phyloP scores from a whole-genome alignment of 2,329 filamentous ascomycete species.

The Colletotrichum limetticola region DNA sequence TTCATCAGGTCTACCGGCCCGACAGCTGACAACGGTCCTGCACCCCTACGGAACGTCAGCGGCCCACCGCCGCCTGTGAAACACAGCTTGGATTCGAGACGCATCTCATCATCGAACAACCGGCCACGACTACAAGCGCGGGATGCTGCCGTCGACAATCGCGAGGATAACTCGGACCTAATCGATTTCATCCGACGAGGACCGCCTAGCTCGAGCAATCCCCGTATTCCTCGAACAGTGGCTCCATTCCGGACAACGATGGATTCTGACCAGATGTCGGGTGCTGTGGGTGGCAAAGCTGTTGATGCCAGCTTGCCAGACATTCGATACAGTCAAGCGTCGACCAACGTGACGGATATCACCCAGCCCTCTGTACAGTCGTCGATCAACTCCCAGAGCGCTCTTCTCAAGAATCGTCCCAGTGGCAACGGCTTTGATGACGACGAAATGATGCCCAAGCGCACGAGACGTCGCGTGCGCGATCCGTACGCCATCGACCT shows the following conservation, averaged over 20 bases:
- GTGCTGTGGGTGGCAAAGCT: constrained; percentile 64
- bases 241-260: constrained; percentile 87
- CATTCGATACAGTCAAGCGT: constrained; percentile 66
- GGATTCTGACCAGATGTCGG: constrained; percentile 82
- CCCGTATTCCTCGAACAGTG: constrained; percentile 82
- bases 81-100: constrained; percentile 52
- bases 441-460: constrained; percentile 70
- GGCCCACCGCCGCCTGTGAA: constrained; percentile 44
- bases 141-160: constrained; percentile 71
- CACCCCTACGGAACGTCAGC: constrained; percentile 49
- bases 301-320: constrained; percentile 68
- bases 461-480: constrained; percentile 80
- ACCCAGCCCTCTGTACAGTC: constrained; percentile 69
- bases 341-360: constrained; percentile 66
- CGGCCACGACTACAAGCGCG: constrained; percentile 75
- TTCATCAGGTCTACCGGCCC: constrained; percentile 91
- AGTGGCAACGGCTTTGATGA: constrained; percentile 57
- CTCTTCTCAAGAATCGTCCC: constrained; percentile 62
- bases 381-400: constrained; percentile 80
- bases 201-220: constrained; percentile 71
- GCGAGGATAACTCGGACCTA: constrained; percentile 81
- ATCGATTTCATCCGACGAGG: constrained; percentile 96
- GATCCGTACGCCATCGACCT: constrained; percentile 96
- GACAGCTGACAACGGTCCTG: constrained; percentile 52
- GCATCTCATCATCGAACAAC: constrained; percentile 49